phyloP scores from a whole-genome alignment of 208 protist species.

The Trypanosomatidae sp. region DNA sequence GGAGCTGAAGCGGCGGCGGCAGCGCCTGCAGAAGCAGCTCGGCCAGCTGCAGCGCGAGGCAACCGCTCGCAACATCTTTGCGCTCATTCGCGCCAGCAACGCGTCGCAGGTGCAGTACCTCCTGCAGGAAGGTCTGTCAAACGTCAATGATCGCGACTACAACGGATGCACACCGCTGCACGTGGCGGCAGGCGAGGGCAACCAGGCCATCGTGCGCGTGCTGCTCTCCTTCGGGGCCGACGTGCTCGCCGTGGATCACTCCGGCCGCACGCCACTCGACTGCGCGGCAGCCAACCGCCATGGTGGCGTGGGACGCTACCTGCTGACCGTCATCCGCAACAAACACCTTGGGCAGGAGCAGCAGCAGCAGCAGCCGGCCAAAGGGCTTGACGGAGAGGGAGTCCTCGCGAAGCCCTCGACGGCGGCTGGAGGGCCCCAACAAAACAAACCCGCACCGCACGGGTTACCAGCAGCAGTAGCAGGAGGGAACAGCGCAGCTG shows the following conservation, averaged over 20 bases:
- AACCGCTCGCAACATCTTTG: slow-evolving; percentile 75
- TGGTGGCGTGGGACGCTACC: slow-evolving; percentile 59
- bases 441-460: too few species aligned
- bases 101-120: slow-evolving; percentile 77
- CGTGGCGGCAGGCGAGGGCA: slow-evolving; percentile 80
- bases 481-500: too few species aligned
- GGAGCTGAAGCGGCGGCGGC: slow-evolving; percentile 66
- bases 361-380: too few species aligned
- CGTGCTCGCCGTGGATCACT: slow-evolving; percentile 61
- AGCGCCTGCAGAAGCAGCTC: slow-evolving; percentile 55
- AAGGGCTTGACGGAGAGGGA: too few species aligned
- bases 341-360: slow-evolving; percentile 15
- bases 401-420: too few species aligned
- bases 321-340: slow-evolving; percentile 55
- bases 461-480: too few species aligned
- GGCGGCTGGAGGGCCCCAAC: too few species aligned
- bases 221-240: slow-evolving; percentile 83
- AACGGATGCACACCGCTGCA: slow-evolving; percentile 88
- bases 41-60: slow-evolving; percentile 48
- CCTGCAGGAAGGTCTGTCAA: slow-evolving; percentile 54
- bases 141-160: slow-evolving; percentile 85
- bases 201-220: slow-evolving; percentile 71
- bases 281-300: slow-evolving; percentile 84
- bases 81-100: slow-evolving; percentile 77
- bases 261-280: slow-evolving; percentile 81